A percentile compares a stretch with the other conserved stretches of the same genome.
Evolutionary conservation across 208 protist species (phyloP).

Genomic region (Zelonia costaricensis): DNA sequence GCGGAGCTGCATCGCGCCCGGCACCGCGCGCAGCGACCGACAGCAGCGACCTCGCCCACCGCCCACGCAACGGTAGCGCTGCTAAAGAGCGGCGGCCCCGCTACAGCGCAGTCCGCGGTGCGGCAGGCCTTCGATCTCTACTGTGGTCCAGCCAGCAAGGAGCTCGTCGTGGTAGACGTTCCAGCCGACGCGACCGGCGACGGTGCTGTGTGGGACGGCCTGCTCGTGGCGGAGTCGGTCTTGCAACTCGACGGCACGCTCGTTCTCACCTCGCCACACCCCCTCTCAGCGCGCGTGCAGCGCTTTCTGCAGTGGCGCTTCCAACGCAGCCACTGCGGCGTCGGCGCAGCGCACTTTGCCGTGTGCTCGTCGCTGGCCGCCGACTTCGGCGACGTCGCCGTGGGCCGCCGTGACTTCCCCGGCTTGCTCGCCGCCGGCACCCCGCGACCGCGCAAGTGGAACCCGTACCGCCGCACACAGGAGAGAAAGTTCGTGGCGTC

Average conservation of each 20-base stretch:
- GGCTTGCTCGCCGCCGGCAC: conserved; percentile 25
- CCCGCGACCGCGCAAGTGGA: conserved; percentile 42
- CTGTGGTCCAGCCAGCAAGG: conserved; percentile 26
- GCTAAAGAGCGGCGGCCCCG: not conserved
- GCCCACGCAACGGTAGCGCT: not conserved
- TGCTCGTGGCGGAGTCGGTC: conserved; percentile 22
- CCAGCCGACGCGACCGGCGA: not conserved
- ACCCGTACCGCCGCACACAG: conserved; percentile 38
- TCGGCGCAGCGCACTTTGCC: conserved; percentile 15
- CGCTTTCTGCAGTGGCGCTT: conserved; percentile 33
- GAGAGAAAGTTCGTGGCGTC: conserved; percentile 32
- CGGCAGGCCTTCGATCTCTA: conserved; percentile 16
- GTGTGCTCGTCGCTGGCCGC: conserved; percentile 23
- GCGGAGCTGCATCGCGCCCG: conserved; percentile 6
- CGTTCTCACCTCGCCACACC: conserved; percentile 12
- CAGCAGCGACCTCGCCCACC: not conserved
- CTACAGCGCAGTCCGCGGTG: not conserved
- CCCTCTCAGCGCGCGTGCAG: conserved; percentile 9
- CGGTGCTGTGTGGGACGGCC: conserved; percentile 16
- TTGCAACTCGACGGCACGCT: conserved; percentile 13
- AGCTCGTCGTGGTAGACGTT: conserved; percentile 19
- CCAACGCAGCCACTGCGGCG: conserved; percentile 3
- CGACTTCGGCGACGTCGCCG: conserved; percentile 17
- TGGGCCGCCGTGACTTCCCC: conserved; percentile 36
- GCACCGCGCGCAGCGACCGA: conserved; percentile 16